phyloP scores from a whole-genome alignment of 768 basidiomycete species.

The Mycena epipterygia region DNA sequence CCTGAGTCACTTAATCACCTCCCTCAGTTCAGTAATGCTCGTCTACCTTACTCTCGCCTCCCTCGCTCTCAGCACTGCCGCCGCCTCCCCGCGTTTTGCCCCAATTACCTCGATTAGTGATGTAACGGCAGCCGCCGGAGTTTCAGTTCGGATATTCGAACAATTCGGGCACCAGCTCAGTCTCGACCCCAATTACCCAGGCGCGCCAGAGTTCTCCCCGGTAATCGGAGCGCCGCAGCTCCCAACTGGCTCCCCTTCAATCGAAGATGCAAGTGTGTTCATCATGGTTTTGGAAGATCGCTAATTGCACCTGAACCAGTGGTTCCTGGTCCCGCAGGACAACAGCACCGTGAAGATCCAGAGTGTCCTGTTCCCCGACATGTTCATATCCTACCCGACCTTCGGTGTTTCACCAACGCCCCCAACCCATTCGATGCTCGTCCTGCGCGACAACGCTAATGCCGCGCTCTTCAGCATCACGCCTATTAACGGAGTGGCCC shows the following conservation, averaged over 20 bases:
- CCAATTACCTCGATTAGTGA: constrained; percentile 9
- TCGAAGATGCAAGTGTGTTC: constrained; percentile 4
- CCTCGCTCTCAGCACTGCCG: not conserved
- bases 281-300: not conserved
- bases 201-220: constrained; percentile 8
- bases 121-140: constrained; percentile 4
- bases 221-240: constrained; percentile 1
- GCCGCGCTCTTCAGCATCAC: constrained; percentile 10
- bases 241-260: constrained; percentile 2
- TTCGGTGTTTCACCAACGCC: constrained; percentile 2
- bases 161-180: constrained; percentile 4
- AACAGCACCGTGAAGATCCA: constrained; percentile 8
- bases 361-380: constrained; percentile 12
- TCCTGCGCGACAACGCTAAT: constrained; percentile 4
- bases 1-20: constrained; percentile 1
- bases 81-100: constrained; percentile 3
- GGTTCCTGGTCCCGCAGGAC: constrained; percentile 8
- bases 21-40: constrained; percentile 1
- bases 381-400: constrained; percentile 13
- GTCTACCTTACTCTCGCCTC: not conserved
- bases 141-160: constrained; percentile 6
- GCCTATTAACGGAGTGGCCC: not conserved
- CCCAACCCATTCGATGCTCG: constrained; percentile 4
- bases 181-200: constrained; percentile 8
- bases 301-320: constrained; percentile 11